A percentile compares a stretch with the other conserved stretches of the same genome.
Evolutionary conservation across 176 grass and related monocot species (phyloP).

Genomic region (Cenchrus fungigraminus): DNA sequence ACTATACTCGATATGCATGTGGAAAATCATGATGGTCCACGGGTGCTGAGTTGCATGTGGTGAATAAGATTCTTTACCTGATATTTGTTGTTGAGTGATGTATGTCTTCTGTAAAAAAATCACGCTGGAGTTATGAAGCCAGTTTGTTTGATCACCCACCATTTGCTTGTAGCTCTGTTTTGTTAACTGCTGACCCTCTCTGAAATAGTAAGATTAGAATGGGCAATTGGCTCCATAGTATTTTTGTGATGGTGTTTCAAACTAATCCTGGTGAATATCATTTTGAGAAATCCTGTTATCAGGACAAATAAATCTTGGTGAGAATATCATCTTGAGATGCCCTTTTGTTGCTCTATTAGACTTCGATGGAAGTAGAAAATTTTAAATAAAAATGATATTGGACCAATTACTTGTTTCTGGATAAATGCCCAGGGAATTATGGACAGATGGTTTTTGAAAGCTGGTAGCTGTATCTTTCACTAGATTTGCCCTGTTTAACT

Average conservation of each 20-base stretch:
- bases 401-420: not conserved
- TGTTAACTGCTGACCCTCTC: slow-evolving; percentile 4
- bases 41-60: not conserved
- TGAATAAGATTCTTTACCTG: not conserved
- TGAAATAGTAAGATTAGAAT: slow-evolving; percentile 1
- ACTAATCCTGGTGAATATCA: no score
- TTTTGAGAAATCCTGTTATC: no score
- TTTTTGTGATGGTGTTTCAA: no score
- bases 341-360: not conserved
- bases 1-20: not conserved
- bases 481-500: not conserved
- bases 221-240: no score
- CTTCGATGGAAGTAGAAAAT: not conserved
- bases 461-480: not conserved
- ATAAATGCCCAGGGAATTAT: not conserved
- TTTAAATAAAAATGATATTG: not conserved
- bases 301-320: not conserved
- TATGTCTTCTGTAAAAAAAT: not conserved
- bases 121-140: not conserved
- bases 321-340: not conserved
- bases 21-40: not conserved
- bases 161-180: not conserved
- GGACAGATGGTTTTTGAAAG: not conserved
- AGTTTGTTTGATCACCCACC: not conserved
- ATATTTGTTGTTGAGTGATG: not conserved